phyloP scores from a whole-genome alignment of 192 early-diverging fungal species.

The Entomortierella beljakovae region DNA sequence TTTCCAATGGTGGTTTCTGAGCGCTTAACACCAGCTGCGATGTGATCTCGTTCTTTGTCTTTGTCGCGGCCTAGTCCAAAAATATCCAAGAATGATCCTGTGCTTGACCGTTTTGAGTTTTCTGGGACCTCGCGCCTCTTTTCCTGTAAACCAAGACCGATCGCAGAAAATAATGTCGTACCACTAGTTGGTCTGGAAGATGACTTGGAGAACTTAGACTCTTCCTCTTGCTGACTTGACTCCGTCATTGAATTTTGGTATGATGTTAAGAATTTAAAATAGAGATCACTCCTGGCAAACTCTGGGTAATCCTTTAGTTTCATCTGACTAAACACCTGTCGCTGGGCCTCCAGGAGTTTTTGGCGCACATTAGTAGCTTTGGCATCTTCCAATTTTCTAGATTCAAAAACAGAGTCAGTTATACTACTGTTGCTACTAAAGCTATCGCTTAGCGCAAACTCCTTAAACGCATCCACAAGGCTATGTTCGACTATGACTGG shows the following conservation, averaged over 20 bases:
- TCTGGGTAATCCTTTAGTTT: conserved; percentile 65
- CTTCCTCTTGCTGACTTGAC: conserved; percentile 13
- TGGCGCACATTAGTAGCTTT: conserved; percentile 28
- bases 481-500: conserved; percentile 49
- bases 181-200: conserved; percentile 1
- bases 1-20: conserved; percentile 23
- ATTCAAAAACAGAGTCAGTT: not conserved
- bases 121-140: conserved; percentile 1
- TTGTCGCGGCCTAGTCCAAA: conserved; percentile 47
- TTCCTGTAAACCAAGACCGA: conserved; percentile 7
- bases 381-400: conserved; percentile 5
- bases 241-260: conserved; percentile 58
- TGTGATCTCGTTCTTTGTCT: conserved; percentile 18
- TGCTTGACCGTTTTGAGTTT: conserved; percentile 37
- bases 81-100: conserved; percentile 49
- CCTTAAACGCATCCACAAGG: conserved; percentile 46
- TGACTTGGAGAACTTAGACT: not conserved
- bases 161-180: conserved; percentile 25
- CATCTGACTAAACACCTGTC: conserved; percentile 74
- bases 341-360: conserved; percentile 62
- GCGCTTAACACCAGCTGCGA: not conserved
- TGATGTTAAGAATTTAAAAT: conserved; percentile 70
- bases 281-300: conserved; percentile 72
- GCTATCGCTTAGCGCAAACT: conserved; percentile 34
- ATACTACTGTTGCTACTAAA: conserved; percentile 4